Base-by-base conservation (phyloP, 768 basidiomycete species). In the Phylloporus arenicola region DNA sequence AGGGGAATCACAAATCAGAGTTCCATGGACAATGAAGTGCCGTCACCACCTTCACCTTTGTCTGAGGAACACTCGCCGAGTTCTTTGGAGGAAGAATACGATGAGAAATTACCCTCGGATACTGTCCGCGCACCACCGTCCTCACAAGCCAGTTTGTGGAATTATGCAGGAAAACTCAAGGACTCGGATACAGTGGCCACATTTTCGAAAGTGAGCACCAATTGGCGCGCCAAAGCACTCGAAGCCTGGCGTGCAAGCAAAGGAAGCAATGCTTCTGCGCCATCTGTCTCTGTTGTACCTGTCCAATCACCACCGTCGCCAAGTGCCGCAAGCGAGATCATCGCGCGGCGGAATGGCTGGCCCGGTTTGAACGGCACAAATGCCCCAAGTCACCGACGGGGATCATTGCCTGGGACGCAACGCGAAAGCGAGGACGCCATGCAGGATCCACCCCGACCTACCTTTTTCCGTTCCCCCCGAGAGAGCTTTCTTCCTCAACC, bases 1-100 rank as follows among this genome's bases (percentile, higher is more conserved):
- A 75, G 77, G 61, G 87, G 86, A 4, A 81, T 88, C 56, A 86
- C 84, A 3, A 88, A 87, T 57, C 82, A 84, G 63, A 77, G 76
- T 51, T 79, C 84, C 3, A 84, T 85, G 84, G 84, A 84, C n/a
- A 68, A 70, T 10, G 76, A 82, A 16, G n/a, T 57, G 3, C 70
- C 73, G 1, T 72, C 75, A 33, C 76, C 75, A 1, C 56, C 60
- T 1, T 68, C 68, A n/a, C 69, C 74, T 10, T 60, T 64, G 40
- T 63, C 67, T 11, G 55, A 47, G 3, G 58, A 59, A 16, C 61
- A 64, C 9, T 65, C 69, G 6, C 61, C 67, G 4, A 43, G 60
- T 56, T 10, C 61, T 38, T 24, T 48, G 43, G 62, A 64, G 30
- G 58, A 54, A 13, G 45, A 39, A 40, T 41, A 24, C 42, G 56